Base-by-base conservation (phyloP, 306 rosid species). In the Quillaja saponaria region DNA sequence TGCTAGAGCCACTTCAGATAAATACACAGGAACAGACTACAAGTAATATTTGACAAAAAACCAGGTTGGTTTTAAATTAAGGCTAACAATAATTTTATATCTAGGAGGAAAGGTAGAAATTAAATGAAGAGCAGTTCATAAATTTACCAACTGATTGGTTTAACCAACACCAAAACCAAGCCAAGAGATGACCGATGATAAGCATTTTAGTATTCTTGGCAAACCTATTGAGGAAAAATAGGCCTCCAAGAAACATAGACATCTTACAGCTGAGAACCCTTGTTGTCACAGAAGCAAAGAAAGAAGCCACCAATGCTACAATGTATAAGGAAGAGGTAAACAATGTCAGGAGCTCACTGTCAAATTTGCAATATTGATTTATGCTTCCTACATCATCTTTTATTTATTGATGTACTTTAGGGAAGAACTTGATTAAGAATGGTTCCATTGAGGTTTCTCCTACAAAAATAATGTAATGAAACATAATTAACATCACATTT, bases 361-460 rank as follows among this genome's bases (percentile, higher is more conserved):
- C 71, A 51, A 75, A 90, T 78, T 80, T 90, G 21, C 95, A 90
- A 57, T 90, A 90, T 47, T 83, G 85, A 51, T 81, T 48, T 14
- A 63, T 8, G 54, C 0, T 0, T 75, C 58, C 1, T 74, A 34
- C 33, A n/a, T n/a, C 85, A 76, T 20, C 62, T 40, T 7, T 6
- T 21, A 57, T 85, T 87, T 14, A 90, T 94, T 1, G 82, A 46
- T 0, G 96, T n/a, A n/a, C n/a, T n/a, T n/a, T n/a, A n/a, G n/a
- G 90, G 44, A 90, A 87, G 55, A 90, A 87, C 17, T 53, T 2
- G 51, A 67, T 21, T 51, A 87, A 49, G 46, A 85, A 85, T 0
- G 88, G 72, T 40, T 90, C 91, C 96, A 87, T 85, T 0, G 96
- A 90, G 3, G 89, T 87, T 25, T 87, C 96, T 33, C 97, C 97